Percentiles rank a stretch among this genome's conserved stretches.
These are phyloP conservation scores for Aureobasidium sp. DNA, from an alignment of 2,329 filamentous ascomycete genomes.

Conservation along the genomic window DNA sequence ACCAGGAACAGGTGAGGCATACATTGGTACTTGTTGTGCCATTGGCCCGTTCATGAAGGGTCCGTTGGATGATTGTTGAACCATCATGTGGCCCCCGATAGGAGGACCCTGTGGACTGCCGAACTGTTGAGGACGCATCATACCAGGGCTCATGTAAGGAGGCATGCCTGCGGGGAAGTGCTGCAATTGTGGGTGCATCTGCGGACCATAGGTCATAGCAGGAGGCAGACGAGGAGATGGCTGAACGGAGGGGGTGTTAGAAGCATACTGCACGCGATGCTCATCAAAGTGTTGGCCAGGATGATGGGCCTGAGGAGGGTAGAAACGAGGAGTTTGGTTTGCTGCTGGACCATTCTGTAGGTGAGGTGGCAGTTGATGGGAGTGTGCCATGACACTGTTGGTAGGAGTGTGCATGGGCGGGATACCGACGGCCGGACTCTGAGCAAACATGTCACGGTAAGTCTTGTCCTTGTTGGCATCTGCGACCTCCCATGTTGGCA, in stretches of 20 bases:
- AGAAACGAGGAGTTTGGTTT: constrained; percentile 66
- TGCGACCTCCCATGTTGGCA: constrained; percentile 73
- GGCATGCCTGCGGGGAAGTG: constrained; percentile 69
- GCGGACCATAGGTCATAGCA: constrained; percentile 47
- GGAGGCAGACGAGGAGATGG: constrained; percentile 71
- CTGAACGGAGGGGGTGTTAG: constrained; percentile 64
- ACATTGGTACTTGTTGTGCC: constrained; percentile 72
- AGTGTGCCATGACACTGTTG: constrained; percentile 64
- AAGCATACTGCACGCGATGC: constrained; percentile 80
- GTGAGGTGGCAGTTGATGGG: constrained; percentile 77
- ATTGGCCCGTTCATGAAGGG: constrained; percentile 64
- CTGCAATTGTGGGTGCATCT: constrained; percentile 36
- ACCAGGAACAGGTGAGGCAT: constrained; percentile 56
- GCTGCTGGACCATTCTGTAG: constrained; percentile 67
- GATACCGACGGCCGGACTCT: constrained; percentile 47
- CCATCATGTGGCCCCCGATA: constrained; percentile 74
- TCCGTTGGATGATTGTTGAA: constrained; percentile 61
- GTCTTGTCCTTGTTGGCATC: constrained; percentile 67
- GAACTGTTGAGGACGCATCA: constrained; percentile 67
- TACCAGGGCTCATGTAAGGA: constrained; percentile 60
- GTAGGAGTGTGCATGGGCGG: constrained; percentile 56
- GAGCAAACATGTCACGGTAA: constrained; percentile 75
- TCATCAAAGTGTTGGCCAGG: constrained; percentile 70
- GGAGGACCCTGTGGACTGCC: constrained; percentile 61
- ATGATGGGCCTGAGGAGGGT: constrained; percentile 68